Base-by-base conservation (phyloP, 2,329 filamentous ascomycete species). In the Uncinocarpus reesii region DNA sequence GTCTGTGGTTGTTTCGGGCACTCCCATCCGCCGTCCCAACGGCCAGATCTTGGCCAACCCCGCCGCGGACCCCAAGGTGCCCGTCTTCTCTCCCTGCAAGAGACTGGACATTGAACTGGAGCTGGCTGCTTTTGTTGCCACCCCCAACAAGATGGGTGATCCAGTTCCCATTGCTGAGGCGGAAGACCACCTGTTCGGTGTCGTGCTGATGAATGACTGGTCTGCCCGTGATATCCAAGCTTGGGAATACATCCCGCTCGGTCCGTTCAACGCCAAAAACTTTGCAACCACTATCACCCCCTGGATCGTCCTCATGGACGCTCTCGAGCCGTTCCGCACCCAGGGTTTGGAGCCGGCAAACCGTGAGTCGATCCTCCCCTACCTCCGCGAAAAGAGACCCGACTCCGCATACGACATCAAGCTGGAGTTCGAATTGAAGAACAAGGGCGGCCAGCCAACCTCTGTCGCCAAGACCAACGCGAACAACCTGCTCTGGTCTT, bases 121-220 rank as follows among this genome's bases (percentile, higher is more conserved):
- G 63, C 68, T 93, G 11, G 86, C 83, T 1, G 84, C 80, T 36
- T 86, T 90, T 57, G 72, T 92, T 4, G 79, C 77, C 62, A 77
- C 68, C 41, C 69, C 73, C 0, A 88, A 84, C 58, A 64, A 72
- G 1, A 71, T 86, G 58, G 84, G 85, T 5, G 68, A 75, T 47
- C 75, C 79, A 0, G 73, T 92, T 16, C 65, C 71, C 0, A 75
- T 89, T 18, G 66, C 70, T 2, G 68, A 81, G 37, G 86, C 86
- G 0, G 79, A 81, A 46, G 76, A 85, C 15, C 74, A 80, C 57
- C 73, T 93, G 23, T 92, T 92, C 59, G 86, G 86, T 11, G 73
- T 86, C 21, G 86, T 92, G 0, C 66, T 93, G 49, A 77, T 93
- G 73, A 93, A 93, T 57, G 86, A 93, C 65, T 93, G 86, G 86